phyloP scores from a whole-genome alignment of 345 rosid genomes.

The Kandelia obovata region DNA sequence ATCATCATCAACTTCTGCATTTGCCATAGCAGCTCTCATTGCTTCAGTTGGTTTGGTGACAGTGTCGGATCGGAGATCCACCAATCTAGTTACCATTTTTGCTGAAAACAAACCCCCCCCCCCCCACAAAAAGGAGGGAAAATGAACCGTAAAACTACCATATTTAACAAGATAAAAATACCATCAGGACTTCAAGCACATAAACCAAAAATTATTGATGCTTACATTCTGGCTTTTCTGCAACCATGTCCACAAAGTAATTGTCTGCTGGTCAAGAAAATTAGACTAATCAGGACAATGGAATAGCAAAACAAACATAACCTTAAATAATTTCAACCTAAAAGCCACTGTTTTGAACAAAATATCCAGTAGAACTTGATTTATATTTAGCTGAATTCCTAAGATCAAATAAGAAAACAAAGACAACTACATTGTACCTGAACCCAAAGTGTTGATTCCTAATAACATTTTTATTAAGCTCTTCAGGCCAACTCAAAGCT shows the following conservation, averaged over 20 bases:
- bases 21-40: conserved; percentile 89
- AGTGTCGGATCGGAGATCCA: conserved; percentile 92
- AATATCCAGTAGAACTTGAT: too few species aligned
- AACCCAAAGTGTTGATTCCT: too few species aligned
- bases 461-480: too few species aligned
- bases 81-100: conserved; percentile 59
- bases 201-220: background rate
- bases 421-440: too few species aligned
- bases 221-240: conserved; percentile 24
- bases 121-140: background rate
- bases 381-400: too few species aligned
- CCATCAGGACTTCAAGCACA: conserved; percentile 1
- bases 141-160: background rate
- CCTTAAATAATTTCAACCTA: background rate
- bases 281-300: background rate
- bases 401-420: too few species aligned
- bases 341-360: conserved; percentile 1
- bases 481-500: too few species aligned
- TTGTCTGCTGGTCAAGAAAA: background rate
- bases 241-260: conserved; percentile 16
- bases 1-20: conserved; percentile 92
- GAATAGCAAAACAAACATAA: background rate
- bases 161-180: background rate
- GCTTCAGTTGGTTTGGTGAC: conserved; percentile 84
- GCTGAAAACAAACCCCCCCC: conserved; percentile 18